Percentiles rank a stretch among this genome's conserved stretches.
Evolutionary conservation across 2,329 filamentous ascomycete species (phyloP).

Genomic region (Penicillium italicum): DNA sequence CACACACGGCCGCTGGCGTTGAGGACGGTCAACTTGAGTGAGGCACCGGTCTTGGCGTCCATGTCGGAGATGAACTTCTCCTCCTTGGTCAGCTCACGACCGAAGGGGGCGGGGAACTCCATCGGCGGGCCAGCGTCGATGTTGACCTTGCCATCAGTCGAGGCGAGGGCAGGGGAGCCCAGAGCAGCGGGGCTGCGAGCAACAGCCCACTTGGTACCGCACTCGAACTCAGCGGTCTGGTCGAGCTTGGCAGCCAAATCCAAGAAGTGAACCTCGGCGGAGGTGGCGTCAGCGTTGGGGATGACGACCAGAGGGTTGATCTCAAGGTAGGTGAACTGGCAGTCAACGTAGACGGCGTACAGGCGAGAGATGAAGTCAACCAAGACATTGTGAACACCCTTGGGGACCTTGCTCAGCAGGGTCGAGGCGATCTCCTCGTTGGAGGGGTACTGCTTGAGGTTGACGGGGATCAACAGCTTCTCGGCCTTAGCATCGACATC

Average conservation of each 20-base stretch:
- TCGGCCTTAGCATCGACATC: slow-evolving; percentile 98
- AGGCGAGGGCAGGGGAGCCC: slow-evolving; percentile 67
- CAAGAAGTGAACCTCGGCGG: slow-evolving; percentile 93
- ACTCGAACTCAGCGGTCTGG: slow-evolving; percentile 99
- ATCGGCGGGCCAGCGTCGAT: slow-evolving; percentile 96
- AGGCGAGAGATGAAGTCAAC: slow-evolving; percentile 98
- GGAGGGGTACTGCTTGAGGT: slow-evolving; percentile 89
- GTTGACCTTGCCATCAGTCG: slow-evolving; percentile 71
- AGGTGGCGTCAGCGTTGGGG: slow-evolving; percentile 86
- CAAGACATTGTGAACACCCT: slow-evolving; percentile 95
- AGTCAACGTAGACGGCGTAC: slow-evolving; percentile 98
- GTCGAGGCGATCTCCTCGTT: slow-evolving; percentile 86
- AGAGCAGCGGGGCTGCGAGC: slow-evolving; percentile 86
- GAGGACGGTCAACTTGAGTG: slow-evolving; percentile 94
- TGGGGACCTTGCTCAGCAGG: slow-evolving; percentile 87
- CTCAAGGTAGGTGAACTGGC: slow-evolving; percentile 99
- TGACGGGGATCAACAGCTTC: slow-evolving; percentile 96
- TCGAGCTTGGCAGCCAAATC: slow-evolving; percentile 98
- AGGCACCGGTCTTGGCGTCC: slow-evolving; percentile 98
- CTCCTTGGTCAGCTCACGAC: slow-evolving; percentile 97
- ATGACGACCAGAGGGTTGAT: slow-evolving; percentile 99
- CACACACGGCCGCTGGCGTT: slow-evolving; percentile 90
- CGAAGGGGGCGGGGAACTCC: slow-evolving; percentile 98
- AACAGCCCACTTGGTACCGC: slow-evolving; percentile 97
- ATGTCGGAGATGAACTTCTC: slow-evolving; percentile 98